These are phyloP conservation scores for Picochlorum sp. DNA, from an alignment of 139 green algal species.

Conservation along the genomic window DNA sequence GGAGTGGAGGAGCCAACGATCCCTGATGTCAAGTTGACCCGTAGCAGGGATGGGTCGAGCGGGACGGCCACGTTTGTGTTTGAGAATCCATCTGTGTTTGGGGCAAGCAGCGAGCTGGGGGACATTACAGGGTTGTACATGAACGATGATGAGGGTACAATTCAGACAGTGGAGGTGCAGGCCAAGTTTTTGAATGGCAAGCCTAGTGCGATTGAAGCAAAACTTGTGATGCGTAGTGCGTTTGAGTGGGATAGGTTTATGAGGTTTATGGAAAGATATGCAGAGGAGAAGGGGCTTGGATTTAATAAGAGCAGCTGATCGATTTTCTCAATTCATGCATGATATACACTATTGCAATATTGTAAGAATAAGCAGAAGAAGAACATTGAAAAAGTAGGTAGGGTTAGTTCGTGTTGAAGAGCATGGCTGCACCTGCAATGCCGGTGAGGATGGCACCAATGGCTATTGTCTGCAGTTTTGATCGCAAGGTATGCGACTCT, in stretches of 20 bases:
- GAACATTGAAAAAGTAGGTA: not conserved
- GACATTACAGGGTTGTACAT: slow-evolving; percentile 97
- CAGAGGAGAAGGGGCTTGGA: slow-evolving; percentile 69
- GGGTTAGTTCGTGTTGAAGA: no score
- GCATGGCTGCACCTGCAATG: no score
- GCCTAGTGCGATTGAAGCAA: slow-evolving; percentile 54
- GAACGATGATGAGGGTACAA: slow-evolving; percentile 83
- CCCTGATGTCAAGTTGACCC: slow-evolving; percentile 85
- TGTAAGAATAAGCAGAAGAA: no score
- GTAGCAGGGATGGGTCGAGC: slow-evolving; percentile 65
- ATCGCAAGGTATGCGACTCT: no score
- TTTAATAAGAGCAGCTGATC: slow-evolving; percentile 42
- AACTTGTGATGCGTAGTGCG: slow-evolving; percentile 51
- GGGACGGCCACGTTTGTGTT: slow-evolving; percentile 91
- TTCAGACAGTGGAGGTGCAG: slow-evolving; percentile 87
- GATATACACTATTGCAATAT: no score
- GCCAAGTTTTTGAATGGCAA: slow-evolving; percentile 98
- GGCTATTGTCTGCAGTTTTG: no score
- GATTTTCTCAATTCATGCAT: no score
- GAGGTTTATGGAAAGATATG: slow-evolving; percentile 97
- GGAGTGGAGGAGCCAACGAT: slow-evolving; percentile 81
- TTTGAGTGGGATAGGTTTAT: slow-evolving; percentile 95
- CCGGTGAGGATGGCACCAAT: no score
- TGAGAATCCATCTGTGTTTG: slow-evolving; percentile 83
- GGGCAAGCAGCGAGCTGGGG: slow-evolving; percentile 66